Base-by-base conservation (phyloP, 129 eudicot genomes). In the Centrapalus pauciflorus region DNA sequence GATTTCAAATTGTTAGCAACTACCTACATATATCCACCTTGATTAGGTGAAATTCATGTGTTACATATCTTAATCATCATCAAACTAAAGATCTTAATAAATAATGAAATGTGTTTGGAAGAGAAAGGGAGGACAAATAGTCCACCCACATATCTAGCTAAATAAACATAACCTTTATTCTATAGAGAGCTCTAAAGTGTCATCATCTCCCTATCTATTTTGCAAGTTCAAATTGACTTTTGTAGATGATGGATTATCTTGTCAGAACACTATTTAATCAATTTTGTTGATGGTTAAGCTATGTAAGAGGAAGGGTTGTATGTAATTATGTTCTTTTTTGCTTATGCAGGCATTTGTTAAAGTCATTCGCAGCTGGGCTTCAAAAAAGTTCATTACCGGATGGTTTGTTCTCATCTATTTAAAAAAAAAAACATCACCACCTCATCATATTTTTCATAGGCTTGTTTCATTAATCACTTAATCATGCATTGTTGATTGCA, bases 321-420 rank as follows among this genome's bases (percentile, higher is more conserved):
- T n/a, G 23, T 4, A 7, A 4, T 8, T 10, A 28, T 56, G 32
- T 55, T 67, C 25, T 61, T 37, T 51, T 37, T 46, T 56, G 8
- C 64, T 41, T 67, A 56, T 77, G 81, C 72, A 88, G 96, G 89
- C 96, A 46, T 72, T 78, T 55, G 37, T 46, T 74, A 84, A 85
- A 67, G 84, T 80, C 8, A 57, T 89, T 34, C 90, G 90, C 35
- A 89, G 96, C 63, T 85, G 96, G 96, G 87, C 87, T 23, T 80
- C 87, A 27, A 85, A 89, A 56, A 89, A 85, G 74, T 89, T 89
- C 61, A 85, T 89, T 79, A 75, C 85, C 0, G 94, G 96, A 83
- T 82, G 96, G 96, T 89, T 51, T 56, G 74, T 80, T 68, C 50
- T 46, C 63, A 50, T 21, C 28, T 37, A 8, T 35, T 21, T 28